Evolutionary conservation across 805 yeast species (phyloP), one percentile per base, ranked within the genome.

Genomic region (Candida methanosorbosa): DNA sequence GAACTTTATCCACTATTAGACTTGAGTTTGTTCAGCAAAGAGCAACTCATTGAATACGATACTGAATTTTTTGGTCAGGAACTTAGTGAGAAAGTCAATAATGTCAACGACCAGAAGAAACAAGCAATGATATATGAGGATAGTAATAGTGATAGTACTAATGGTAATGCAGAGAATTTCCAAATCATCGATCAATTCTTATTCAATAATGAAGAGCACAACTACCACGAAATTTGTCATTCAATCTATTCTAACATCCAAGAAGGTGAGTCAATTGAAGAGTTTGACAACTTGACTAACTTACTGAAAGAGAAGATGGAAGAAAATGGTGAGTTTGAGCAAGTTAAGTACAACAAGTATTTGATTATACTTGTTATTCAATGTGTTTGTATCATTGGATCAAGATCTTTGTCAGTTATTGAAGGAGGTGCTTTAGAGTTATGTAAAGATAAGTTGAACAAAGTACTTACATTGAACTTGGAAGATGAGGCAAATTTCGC

Each of bases 351-450:
- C 42, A 54, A 42, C 43, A 57, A 59, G 45, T 66, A 80, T 36
- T 54, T 79, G 25, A 63, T 82, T 14, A 72, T 80, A 20, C 59
- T 83, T 13, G 57, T 86, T 12, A 68, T 80, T 47, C 90, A 84
- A 49, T 66, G 81, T 0, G 68, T 85, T 34, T 81, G 90, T 30
- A 78, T 78, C 45, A 78, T 86, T 38, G 97, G 97, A 12, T 80
- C 86, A 31, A 72, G 97, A 52, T 88, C 97, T 0, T 69, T 88
- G 29, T 84, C 90, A 0, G 87, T 81, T 48, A 78, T 80, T 26
- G 73, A 72, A 40, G 73, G 71, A 32, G 74, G 72, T 8, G 59
- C 61, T 5, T 36, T 56, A 16, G 57, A 56, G 33, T 39, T 58
- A n/a, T 42, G 50, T 29, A 51, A 52, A 9, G 47, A 40, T 2